These are phyloP conservation scores for Drosera capensis DNA, from an alignment of 148 eudicot genomes.

Conservation along the genomic window DNA sequence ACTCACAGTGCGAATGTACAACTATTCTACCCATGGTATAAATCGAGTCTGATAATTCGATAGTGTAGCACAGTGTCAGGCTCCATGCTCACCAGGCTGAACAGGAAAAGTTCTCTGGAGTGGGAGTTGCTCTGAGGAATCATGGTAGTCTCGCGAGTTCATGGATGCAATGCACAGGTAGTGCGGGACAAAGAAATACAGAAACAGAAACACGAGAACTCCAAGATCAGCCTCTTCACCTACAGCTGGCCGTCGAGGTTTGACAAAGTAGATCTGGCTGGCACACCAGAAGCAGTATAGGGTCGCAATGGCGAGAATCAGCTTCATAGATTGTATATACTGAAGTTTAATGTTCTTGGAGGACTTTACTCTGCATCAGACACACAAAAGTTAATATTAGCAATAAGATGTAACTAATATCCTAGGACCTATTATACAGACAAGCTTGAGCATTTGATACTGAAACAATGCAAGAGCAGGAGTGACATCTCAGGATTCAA, in stretches of 20 bases:
- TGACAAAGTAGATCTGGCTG: conserved; percentile 60
- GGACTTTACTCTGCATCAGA: conserved; percentile 38
- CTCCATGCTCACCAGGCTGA: too few species aligned
- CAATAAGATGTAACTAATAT: too few species aligned
- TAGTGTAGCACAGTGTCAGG: too few species aligned
- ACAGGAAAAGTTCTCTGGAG: not conserved
- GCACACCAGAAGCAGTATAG: conserved; percentile 81
- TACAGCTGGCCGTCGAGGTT: conserved; percentile 73
- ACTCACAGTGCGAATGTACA: too few species aligned
- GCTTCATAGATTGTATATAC: conserved; percentile 31
- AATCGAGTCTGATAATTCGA: too few species aligned
- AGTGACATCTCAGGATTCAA: too few species aligned
- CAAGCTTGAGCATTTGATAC: too few species aligned
- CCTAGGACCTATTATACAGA: too few species aligned
- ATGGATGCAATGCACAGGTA: conserved; percentile 64
- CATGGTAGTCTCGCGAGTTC: conserved; percentile 27
- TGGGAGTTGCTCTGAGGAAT: not conserved
- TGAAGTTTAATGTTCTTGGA: conserved; percentile 29
- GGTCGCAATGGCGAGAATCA: conserved; percentile 31
- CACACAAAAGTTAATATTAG: too few species aligned
- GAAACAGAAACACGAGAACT: conserved; percentile 56
- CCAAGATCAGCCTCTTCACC: conserved; percentile 99
- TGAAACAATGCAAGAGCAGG: too few species aligned
- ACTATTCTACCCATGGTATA: too few species aligned
- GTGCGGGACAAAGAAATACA: conserved; percentile 66